A percentile compares a stretch with the other conserved stretches of the same genome.
Evolutionary conservation across 805 yeast species (phyloP).

Genomic region (Wickerhamiella galacta): DNA sequence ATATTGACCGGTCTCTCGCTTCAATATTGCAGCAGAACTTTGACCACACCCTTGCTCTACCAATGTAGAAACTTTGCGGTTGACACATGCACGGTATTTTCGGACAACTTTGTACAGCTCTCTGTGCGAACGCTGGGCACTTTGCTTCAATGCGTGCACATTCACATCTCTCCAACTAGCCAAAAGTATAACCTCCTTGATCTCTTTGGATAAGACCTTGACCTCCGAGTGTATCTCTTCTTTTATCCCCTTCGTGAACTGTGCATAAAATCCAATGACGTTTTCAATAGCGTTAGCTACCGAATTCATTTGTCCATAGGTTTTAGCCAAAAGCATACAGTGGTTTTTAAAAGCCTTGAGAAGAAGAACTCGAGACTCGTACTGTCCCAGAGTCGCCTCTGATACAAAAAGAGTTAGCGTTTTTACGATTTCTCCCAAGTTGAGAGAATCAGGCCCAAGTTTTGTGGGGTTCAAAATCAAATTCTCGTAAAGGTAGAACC

Average conservation of each 20-base stretch:
- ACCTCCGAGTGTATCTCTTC: conserved; percentile 30
- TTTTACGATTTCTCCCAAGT: conserved; percentile 26
- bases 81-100: conserved; percentile 53
- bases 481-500: conserved; percentile 79
- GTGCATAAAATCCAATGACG: conserved; percentile 46
- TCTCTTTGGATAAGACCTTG: conserved; percentile 53
- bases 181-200: conserved; percentile 65
- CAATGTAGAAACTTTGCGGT: conserved; percentile 32
- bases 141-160: conserved; percentile 80
- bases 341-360: conserved; percentile 51
- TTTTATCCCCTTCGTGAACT: conserved; percentile 37
- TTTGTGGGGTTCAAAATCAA: conserved; percentile 24
- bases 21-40: neutral
- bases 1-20: neutral
- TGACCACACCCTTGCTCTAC: no score
- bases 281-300: conserved; percentile 34
- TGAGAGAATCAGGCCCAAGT: conserved; percentile 24
- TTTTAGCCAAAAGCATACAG: conserved; percentile 3
- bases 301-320: conserved; percentile 6
- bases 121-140: conserved; percentile 79
- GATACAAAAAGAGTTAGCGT: conserved; percentile 64
- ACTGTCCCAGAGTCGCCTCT: conserved; percentile 66
- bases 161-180: conserved; percentile 98
- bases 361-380: conserved; percentile 37
- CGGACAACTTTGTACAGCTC: conserved; percentile 67